Evolutionary conservation across 352 stramenopile species (phyloP).

Genomic region (Phytophthora pini): DNA sequence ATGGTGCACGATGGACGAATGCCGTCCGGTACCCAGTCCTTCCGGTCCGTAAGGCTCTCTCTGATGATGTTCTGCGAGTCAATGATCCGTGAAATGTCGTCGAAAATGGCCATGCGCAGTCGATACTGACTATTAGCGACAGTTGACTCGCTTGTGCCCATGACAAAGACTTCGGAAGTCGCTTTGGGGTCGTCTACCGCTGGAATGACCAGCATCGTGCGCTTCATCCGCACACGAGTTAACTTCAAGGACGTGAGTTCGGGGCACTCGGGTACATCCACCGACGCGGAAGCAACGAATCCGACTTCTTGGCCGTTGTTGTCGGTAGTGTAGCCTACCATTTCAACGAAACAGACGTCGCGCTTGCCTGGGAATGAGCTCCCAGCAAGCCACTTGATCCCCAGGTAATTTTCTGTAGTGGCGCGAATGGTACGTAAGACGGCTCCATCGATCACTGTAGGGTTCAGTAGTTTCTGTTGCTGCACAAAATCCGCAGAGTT

Average conservation of each 20-base stretch:
- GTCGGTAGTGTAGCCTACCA: conserved; percentile 46
- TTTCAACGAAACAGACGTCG: conserved; percentile 50
- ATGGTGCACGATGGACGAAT: conserved; percentile 26
- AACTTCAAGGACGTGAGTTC: conserved; percentile 37
- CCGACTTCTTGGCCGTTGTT: conserved; percentile 35
- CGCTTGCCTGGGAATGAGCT: conserved; percentile 31
- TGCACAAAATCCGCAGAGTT: conserved; percentile 45
- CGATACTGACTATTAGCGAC: conserved; percentile 41
- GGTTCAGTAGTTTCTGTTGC: conserved; percentile 47
- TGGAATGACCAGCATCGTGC: conserved; percentile 47
- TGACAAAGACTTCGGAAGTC: conserved; percentile 50
- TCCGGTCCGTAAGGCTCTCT: conserved; percentile 29
- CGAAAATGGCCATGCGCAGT: conserved; percentile 47
- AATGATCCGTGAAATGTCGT: conserved; percentile 54
- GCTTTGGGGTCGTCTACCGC: conserved; percentile 26
- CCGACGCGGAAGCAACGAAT: conserved; percentile 39
- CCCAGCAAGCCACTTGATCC: conserved; percentile 51
- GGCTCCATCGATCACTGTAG: conserved; percentile 39
- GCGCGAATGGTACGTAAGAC: conserved; percentile 37
- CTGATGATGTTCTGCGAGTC: conserved; percentile 51
- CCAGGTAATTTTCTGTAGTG: conserved; percentile 42
- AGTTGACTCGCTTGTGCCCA: conserved; percentile 40
- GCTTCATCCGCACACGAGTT: conserved; percentile 42
- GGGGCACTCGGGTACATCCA: conserved; percentile 51
- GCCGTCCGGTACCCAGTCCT: conserved; percentile 40